Percentiles rank a stretch among this genome's conserved stretches.
Evolutionary conservation across 257 asterid species (phyloP).

Genomic region (Lantana camara): DNA sequence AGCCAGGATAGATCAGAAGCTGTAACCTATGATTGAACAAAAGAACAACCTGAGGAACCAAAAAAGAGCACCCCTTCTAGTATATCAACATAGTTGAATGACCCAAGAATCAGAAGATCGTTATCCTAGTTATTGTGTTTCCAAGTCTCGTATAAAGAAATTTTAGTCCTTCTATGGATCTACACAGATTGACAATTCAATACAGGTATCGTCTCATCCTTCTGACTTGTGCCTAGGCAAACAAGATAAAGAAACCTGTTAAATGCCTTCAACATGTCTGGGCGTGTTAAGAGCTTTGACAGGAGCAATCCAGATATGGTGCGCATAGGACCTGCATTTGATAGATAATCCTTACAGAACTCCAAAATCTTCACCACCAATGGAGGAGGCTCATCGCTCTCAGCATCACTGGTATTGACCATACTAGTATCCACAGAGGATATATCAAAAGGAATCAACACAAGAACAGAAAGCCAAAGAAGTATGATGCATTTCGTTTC

Average conservation of each 20-base stretch:
- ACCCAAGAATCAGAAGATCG: constrained; percentile 3
- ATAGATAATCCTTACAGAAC: constrained; percentile 75
- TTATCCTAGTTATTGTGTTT: background rate
- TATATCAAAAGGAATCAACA: constrained; percentile 92
- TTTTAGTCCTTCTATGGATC: too few species aligned
- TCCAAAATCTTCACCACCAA: constrained; percentile 73
- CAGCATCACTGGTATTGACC: constrained; percentile 36
- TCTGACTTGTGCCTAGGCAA: background rate
- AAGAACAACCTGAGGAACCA: background rate
- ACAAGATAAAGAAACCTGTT: constrained; percentile 44
- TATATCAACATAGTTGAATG: constrained; percentile 6
- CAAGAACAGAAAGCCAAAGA: constrained; percentile 93
- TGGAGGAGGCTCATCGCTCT: constrained; percentile 70
- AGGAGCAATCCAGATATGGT: constrained; percentile 83
- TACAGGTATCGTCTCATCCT: background rate
- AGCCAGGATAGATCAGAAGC: constrained; percentile 16
- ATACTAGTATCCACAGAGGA: constrained; percentile 89
- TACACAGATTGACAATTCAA: constrained; percentile 4
- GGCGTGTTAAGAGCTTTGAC: constrained; percentile 90
- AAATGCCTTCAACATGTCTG: constrained; percentile 87
- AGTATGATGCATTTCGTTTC: constrained; percentile 83
- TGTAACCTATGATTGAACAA: background rate
- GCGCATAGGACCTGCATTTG: constrained; percentile 96
- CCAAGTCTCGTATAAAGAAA: background rate
- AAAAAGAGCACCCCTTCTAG: background rate